Evolutionary conservation across 164 flowering plant species (phyloP), one percentile per base, ranked within the genome.

Genomic region (Protea cynaroides): DNA sequence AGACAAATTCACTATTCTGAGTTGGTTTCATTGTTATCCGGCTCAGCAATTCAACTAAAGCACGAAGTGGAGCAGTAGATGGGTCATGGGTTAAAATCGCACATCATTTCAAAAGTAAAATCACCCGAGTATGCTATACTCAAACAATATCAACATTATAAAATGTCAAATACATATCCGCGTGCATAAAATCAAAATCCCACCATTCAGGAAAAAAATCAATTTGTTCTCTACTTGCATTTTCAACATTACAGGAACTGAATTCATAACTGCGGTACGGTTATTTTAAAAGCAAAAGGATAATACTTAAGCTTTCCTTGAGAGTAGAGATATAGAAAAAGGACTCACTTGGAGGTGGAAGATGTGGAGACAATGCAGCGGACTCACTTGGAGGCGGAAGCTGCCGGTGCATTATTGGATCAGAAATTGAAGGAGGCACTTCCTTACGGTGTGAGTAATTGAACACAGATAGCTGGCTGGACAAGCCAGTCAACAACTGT

Each of bases 331-430:
- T 29, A 29, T 5, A 29, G 34, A 29, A 5, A 29, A 29, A 29
- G 52, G 37, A 71, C 89, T 79, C 64, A 92, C 98, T 86, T 37
- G 85, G 69, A 22, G 89, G 81, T 24, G 57, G 78, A 25, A 76
- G 79, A 19, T 69, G 69, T 6, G 61, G 69, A 3, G 82, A 82
- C 43, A 84, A 29, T 29, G 34, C 5, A 5, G 34, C 34, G 34
- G 34, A 29, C 34, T 29, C 34, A 92, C 96, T 86, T 37, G 85
- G 69, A 22, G 89, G 81, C 24, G 55, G 78, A 25, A 76, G 79
- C n/a, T 69, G 69, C 9, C 64, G 69, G 7, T 82, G 82, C 43
- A 84, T 29, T 29, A 29, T 75, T 15, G 83, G 76, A 25, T 77
- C 49, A 10, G 46, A 9, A 40, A 12, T 40, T 12, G 46, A 74